These are phyloP conservation scores for Pterula multifida DNA, from an alignment of 1,284 basidiomycete species.

Conservation along the genomic window DNA sequence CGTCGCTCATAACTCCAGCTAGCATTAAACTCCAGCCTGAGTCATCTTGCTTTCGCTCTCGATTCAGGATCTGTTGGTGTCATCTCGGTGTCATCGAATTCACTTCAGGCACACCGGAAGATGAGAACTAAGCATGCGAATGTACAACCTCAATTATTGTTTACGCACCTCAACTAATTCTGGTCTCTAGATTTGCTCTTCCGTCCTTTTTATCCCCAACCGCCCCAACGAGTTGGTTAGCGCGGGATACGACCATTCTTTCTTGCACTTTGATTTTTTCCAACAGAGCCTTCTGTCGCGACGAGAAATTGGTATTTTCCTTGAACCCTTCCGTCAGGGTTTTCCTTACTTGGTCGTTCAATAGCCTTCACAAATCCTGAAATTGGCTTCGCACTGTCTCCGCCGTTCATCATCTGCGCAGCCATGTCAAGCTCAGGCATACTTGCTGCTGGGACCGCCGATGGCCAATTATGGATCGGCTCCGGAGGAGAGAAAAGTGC, in stretches of 20 bases:
- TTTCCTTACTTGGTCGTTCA: not conserved
- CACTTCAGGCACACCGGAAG: conserved; percentile 11
- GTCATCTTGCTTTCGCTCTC: conserved; percentile 51
- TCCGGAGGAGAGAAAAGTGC: conserved; percentile 46
- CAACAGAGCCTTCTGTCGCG: conserved; percentile 48
- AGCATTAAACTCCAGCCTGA: conserved; percentile 39
- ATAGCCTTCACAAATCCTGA: conserved; percentile 28
- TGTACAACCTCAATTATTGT: conserved; percentile 26
- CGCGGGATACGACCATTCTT: conserved; percentile 58
- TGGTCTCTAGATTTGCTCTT: conserved; percentile 46
- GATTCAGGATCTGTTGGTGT: conserved; percentile 60
- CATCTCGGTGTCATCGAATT: conserved; percentile 39
- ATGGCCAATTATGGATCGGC: conserved; percentile 60
- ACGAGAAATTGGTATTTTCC: conserved; percentile 38
- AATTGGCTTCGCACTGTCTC: conserved; percentile 46
- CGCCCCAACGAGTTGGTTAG: conserved; percentile 61
- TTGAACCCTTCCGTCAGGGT: conserved; percentile 5
- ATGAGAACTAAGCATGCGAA: conserved; percentile 55
- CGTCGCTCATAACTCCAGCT: conserved; percentile 35
- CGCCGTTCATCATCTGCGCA: conserved; percentile 57
- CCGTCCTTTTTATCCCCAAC: conserved; percentile 56
- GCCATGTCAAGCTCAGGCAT: conserved; percentile 44
- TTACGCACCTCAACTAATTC: no score
- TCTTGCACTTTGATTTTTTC: conserved; percentile 56
- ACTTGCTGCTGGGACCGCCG: conserved; percentile 60